A percentile compares a stretch with the other conserved stretches of the same genome.
Conservation (phyloP, 768 basidiomycete genomes). For the Trametes elegans region DNA sequence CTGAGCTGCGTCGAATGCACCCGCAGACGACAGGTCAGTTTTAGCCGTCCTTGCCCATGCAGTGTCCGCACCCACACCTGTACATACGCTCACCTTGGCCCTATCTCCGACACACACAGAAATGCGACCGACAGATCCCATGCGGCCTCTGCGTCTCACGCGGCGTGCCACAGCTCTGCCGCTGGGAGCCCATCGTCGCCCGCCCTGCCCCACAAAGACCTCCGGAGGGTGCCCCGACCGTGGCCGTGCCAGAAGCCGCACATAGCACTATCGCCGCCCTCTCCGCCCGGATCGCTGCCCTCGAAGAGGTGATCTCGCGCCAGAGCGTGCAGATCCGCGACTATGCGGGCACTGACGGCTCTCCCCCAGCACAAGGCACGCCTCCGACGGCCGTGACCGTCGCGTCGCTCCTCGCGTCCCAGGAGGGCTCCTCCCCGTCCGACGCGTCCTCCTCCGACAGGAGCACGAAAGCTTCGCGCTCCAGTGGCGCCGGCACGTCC, state of each 20-base stretch:
- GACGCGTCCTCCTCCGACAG: not conserved
- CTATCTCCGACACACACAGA: slow-evolving; percentile 32
- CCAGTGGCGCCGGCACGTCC: too few relatives aligned
- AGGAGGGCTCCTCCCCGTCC: not conserved
- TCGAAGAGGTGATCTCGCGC: slow-evolving; percentile 22
- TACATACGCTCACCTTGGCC: slow-evolving; percentile 4
- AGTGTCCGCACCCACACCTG: not conserved
- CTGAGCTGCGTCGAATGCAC: slow-evolving; percentile 58
- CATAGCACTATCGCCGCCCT: slow-evolving; percentile 24
- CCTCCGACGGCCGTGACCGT: not conserved
- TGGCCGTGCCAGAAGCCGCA: not conserved
- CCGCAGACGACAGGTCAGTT: slow-evolving; percentile 50
- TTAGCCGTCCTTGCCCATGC: too few relatives aligned
- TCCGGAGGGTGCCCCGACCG: slow-evolving; percentile 16
- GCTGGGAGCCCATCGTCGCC: slow-evolving; percentile 31
- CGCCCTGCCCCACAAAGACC: slow-evolving; percentile 29
- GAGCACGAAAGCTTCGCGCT: not conserved
- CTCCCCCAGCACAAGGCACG: not conserved
- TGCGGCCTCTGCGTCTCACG: slow-evolving; percentile 32
- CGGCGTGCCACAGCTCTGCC: slow-evolving; percentile 30
- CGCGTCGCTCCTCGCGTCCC: not conserved
- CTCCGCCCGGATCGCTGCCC: slow-evolving; percentile 23
- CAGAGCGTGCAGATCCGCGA: slow-evolving; percentile 3
- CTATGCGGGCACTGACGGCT: slow-evolving; percentile 19
- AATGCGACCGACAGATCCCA: slow-evolving; percentile 41